Conservation (phyloP, 805 yeast species). For the Zygosaccharomyces lentus region DNA sequence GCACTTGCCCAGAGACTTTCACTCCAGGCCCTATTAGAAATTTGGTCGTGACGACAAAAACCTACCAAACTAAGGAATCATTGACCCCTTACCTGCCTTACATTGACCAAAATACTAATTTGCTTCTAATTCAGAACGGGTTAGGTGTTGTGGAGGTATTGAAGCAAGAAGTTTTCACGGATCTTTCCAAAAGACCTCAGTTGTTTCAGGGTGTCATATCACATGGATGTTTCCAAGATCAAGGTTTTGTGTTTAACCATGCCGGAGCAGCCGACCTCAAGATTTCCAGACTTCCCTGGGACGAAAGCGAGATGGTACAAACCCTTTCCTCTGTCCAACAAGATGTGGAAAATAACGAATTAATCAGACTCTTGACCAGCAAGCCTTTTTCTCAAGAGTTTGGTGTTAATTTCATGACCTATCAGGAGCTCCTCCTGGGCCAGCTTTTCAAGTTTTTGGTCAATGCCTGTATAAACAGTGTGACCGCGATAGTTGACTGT, state of each 20-base stretch:
- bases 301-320: slow-evolving; percentile 23
- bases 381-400: slow-evolving; percentile 26
- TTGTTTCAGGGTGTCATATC: slow-evolving; percentile 73
- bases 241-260: slow-evolving; percentile 49
- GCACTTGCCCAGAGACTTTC: slow-evolving; percentile 26
- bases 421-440: slow-evolving; percentile 47
- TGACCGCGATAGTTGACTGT: slow-evolving; percentile 74
- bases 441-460: slow-evolving; percentile 75
- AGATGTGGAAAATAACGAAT: slow-evolving; percentile 21
- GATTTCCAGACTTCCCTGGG: slow-evolving; percentile 53
- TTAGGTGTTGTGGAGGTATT: slow-evolving; percentile 70
- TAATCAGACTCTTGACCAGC: slow-evolving; percentile 31
- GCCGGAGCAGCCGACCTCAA: slow-evolving; percentile 69
- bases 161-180: slow-evolving; percentile 52
- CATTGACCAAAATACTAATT: slow-evolving; percentile 50
- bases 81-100: slow-evolving; percentile 48
- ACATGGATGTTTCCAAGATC: slow-evolving; percentile 69
- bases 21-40: slow-evolving; percentile 41
- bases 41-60: slow-evolving; percentile 74
- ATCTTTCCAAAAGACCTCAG: slow-evolving; percentile 45
- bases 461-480: slow-evolving; percentile 80
- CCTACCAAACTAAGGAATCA: slow-evolving; percentile 67
- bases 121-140: slow-evolving; percentile 83
- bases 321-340: slow-evolving; percentile 10
- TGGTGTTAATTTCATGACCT: slow-evolving; percentile 35